Base-by-base conservation (phyloP, 1,139 yeast species). In the Oligophagozyma castellii region DNA sequence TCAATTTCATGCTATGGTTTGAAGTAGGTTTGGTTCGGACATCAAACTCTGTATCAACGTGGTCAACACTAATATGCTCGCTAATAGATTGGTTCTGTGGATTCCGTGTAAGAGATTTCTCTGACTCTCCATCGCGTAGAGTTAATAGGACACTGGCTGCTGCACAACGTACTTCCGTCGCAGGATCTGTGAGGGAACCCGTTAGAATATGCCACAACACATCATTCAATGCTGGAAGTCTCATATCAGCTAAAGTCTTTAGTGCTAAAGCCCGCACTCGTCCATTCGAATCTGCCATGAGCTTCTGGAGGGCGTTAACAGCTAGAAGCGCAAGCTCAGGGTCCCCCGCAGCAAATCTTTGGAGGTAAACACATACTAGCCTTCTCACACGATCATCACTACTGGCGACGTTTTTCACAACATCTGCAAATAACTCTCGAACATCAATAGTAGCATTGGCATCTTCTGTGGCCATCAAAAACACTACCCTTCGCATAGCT, bases 241-340 rank as follows among this genome's bases (percentile, higher is more conserved):
- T 65, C 31, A 92, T 77, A 7, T 89, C 84, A 2, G 93, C 72
- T 46, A 92, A 65, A 5, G 86, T 75, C 31, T 89, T 65, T 28
- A 92, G 66, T 0, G 94, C 78, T 34, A 78, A 59, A 2, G 92
- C 70, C 39, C 96, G 61, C 12, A 67, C 61, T 10, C 68, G 64
- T 0, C 93, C 77, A 35, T 66, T 68, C 38, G 73, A 70, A 44
- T 84, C 94, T 14, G 66, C 63, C 23, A 89, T 58, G 2, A 81
- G 65, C 51, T 80, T 83, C 51, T 92, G 98, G 27, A 92, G 79
- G 0, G 95, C 80, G 54, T 92, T 92, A 42, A 92, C 79, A 0
- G 95, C 74, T 29, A 92, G 61, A 19, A 92, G 63, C 1, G 96
- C 93, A 12, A 83, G 65, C 51, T 86, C 94, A 4, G 93, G 95